These are phyloP conservation scores for Actinidia chinensis DNA, from an alignment of 179 eudicot genomes.

Conservation along the genomic window DNA sequence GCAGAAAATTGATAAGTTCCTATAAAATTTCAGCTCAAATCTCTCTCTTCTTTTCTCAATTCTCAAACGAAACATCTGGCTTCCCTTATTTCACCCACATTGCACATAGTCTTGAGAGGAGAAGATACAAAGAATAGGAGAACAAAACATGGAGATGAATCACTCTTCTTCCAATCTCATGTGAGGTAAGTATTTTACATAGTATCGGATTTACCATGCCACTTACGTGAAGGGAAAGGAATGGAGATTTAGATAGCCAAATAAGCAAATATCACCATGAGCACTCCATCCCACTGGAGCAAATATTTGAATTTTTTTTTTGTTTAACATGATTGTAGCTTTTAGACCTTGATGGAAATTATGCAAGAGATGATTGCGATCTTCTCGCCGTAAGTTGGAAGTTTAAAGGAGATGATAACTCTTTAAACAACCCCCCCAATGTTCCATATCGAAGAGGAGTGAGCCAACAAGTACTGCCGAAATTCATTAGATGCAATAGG, in stretches of 20 bases:
- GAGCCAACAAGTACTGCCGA: neutral
- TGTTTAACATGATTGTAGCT: neutral
- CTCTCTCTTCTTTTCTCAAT: too few species aligned
- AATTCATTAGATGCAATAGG: neutral
- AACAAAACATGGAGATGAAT: neutral
- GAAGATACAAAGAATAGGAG: too few species aligned
- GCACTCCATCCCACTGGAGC: too few species aligned
- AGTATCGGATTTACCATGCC: neutral
- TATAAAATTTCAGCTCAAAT: too few species aligned
- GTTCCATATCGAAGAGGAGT: neutral
- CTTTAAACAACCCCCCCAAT: neutral
- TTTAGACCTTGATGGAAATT: neutral
- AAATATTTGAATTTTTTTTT: neutral
- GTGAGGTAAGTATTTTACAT: too few species aligned
- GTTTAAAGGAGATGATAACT: neutral
- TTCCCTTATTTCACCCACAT: too few species aligned
- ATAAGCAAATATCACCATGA: too few species aligned
- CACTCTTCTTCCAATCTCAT: neutral
- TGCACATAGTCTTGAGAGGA: too few species aligned
- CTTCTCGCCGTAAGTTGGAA: neutral
- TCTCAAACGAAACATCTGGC: too few species aligned
- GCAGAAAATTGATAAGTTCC: too few species aligned
- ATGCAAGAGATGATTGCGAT: neutral
- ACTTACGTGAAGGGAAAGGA: too few species aligned
- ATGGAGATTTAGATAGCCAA: too few species aligned